phyloP scores from a whole-genome alignment of 768 basidiomycete species.

The Tylopilus felleus region DNA sequence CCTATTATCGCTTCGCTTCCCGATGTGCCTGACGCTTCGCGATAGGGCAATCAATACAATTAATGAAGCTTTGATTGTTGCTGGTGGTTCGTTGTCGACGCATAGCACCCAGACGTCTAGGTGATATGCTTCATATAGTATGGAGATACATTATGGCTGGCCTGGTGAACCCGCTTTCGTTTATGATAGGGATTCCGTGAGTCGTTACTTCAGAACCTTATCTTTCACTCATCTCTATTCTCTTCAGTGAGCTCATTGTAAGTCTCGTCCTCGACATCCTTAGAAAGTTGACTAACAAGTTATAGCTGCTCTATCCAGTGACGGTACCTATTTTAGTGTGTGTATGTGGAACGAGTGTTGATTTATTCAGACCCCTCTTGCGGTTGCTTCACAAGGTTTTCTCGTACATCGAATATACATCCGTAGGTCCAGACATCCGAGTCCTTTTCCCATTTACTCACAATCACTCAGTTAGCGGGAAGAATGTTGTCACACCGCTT shows the following conservation, averaged over 20 bases:
- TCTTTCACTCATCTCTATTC: not conserved
- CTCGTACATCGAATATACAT: not conserved
- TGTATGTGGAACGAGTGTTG: not conserved
- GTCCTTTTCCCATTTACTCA: not conserved
- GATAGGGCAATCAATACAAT: not conserved
- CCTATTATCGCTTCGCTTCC: too few species aligned
- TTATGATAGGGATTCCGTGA: not conserved
- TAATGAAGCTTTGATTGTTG: not conserved
- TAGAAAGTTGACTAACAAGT: not conserved
- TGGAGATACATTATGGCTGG: constrained; percentile 2
- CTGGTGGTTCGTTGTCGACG: not conserved
- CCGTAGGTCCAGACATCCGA: not conserved
- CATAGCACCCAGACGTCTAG: not conserved
- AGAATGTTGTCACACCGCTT: not conserved
- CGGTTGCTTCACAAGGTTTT: not conserved
- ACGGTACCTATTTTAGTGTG: not conserved
- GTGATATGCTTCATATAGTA: not conserved
- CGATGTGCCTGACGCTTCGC: not conserved
- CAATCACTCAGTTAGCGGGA: not conserved
- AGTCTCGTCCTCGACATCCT: not conserved
- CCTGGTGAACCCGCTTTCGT: not conserved
- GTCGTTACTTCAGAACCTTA: not conserved
- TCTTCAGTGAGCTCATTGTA: not conserved
- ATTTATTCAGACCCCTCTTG: not conserved
- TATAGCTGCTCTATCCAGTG: not conserved